phyloP scores from a whole-genome alignment of 768 basidiomycete species.

The Thelephora ganbajun region DNA sequence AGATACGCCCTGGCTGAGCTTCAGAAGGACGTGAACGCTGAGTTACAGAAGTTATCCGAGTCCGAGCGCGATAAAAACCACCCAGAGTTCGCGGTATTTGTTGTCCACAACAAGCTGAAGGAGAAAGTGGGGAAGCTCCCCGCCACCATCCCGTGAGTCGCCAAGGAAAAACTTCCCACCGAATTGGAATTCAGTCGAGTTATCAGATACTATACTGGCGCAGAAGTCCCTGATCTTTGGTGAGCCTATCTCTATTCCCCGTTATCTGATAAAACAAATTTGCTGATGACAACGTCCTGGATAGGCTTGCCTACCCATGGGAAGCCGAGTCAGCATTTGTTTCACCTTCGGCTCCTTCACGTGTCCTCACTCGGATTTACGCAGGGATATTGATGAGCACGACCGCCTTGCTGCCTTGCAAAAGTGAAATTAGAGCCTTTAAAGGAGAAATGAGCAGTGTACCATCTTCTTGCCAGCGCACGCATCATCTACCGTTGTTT shows the following conservation, averaged over 20 bases:
- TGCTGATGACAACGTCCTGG: slow-evolving; percentile 1
- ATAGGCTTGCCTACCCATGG: slow-evolving; percentile 79
- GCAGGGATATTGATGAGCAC: slow-evolving; percentile 66
- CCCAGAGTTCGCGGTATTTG: slow-evolving; percentile 85
- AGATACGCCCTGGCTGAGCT: slow-evolving; percentile 90
- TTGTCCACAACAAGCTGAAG: slow-evolving; percentile 91
- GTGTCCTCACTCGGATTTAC: slow-evolving; percentile 6
- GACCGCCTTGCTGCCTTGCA: slow-evolving; percentile 44
- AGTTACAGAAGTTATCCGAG: slow-evolving; percentile 51
- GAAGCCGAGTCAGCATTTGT: slow-evolving; percentile 45
- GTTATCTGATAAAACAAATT: slow-evolving; percentile 4
- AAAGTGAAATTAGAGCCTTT: not conserved
- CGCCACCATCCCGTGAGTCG: slow-evolving; percentile 41
- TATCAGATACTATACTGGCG: slow-evolving; percentile 63
- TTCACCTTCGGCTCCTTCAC: slow-evolving; percentile 3
- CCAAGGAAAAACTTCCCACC: slow-evolving; percentile 2
- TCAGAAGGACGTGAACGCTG: slow-evolving; percentile 72
- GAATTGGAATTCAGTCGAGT: slow-evolving; percentile 10
- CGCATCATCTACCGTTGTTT: too few relatives aligned
- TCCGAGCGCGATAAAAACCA: slow-evolving; percentile 51
- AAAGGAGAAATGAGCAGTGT: too few relatives aligned
- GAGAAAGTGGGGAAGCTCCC: slow-evolving; percentile 70
- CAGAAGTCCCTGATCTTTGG: slow-evolving; percentile 63
- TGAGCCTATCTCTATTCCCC: slow-evolving; percentile 20
- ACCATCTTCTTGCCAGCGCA: too few relatives aligned